Conservation (phyloP, 1,139 yeast genomes). For the Blastobotrys persicus region DNA sequence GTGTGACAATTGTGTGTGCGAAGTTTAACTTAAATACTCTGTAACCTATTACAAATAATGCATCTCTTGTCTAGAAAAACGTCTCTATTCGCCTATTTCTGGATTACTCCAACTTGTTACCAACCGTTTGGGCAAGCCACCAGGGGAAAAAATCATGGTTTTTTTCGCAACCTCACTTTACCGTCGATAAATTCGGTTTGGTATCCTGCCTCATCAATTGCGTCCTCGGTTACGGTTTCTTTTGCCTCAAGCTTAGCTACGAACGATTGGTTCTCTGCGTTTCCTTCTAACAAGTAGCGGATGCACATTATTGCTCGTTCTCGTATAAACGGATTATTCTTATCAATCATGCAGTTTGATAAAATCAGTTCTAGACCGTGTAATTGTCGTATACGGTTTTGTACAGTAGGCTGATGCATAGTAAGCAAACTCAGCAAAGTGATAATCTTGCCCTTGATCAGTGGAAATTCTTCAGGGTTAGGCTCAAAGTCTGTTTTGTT, state of each 20-base stretch:
- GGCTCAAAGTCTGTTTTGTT: constrained; percentile 10
- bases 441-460: constrained; percentile 32
- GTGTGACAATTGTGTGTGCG: constrained; percentile 28
- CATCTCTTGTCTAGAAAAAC: not conserved
- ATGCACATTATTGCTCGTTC: constrained; percentile 82
- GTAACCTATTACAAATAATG: constrained; percentile 3
- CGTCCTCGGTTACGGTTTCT: constrained; percentile 49
- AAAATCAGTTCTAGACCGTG: constrained; percentile 72
- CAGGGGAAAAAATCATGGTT: too few species aligned
- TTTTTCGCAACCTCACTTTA: constrained; percentile 43
- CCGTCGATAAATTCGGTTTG: constrained; percentile 59
- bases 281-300: constrained; percentile 61
- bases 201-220: constrained; percentile 54
- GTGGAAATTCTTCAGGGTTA: constrained; percentile 31
- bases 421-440: constrained; percentile 38
- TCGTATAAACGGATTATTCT: constrained; percentile 76
- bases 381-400: constrained; percentile 61
- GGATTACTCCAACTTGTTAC: too few species aligned
- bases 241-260: constrained; percentile 64
- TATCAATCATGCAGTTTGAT: constrained; percentile 82
- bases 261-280: constrained; percentile 66
- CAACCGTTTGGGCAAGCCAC: too few species aligned
- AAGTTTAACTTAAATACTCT: constrained; percentile 16
- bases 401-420: constrained; percentile 51
- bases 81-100: too few species aligned